phyloP scores from a whole-genome alignment of 352 stramenopile species.

The Globisporangium recalcitrans region DNA sequence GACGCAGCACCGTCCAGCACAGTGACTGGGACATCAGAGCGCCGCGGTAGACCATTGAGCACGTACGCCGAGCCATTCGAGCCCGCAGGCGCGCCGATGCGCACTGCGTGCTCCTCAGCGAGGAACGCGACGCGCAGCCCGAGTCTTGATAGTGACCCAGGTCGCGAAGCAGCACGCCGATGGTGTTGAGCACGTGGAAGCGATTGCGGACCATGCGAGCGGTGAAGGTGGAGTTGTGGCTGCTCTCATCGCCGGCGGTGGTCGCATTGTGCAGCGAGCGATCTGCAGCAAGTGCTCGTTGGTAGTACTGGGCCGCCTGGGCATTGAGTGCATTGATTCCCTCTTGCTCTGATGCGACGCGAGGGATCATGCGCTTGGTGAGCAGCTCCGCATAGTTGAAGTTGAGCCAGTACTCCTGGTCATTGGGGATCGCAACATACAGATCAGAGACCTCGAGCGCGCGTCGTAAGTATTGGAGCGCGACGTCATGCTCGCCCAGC shows the following conservation, averaged over 20 bases:
- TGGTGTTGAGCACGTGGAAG: conserved; percentile 24
- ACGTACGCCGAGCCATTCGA: conserved; percentile 40
- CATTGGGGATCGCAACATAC: neutral
- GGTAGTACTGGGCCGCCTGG: conserved; percentile 12
- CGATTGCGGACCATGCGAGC: neutral
- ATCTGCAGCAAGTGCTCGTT: conserved; percentile 2
- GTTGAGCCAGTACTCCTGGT: conserved; percentile 12
- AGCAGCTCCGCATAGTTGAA: conserved; percentile 19
- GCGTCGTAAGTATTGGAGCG: conserved; percentile 2
- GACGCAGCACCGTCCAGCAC: neutral
- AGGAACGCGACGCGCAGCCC: conserved; percentile 31
- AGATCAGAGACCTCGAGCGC: neutral
- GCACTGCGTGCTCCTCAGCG: conserved; percentile 8
- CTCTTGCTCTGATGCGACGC: neutral
- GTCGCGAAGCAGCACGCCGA: conserved; percentile 21
- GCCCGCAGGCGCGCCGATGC: conserved; percentile 23
- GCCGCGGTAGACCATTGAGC: conserved; percentile 33
- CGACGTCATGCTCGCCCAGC: neutral
- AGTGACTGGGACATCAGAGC: conserved; percentile 20
- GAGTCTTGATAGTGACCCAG: conserved; percentile 3
- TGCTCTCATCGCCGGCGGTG: neutral
- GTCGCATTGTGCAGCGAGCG: neutral
- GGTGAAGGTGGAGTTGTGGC: neutral
- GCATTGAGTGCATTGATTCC: neutral
- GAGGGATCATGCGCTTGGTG: neutral